Base-by-base conservation (phyloP, 495 filamentous ascomycete genomes). In the Penicillium nucicola region DNA sequence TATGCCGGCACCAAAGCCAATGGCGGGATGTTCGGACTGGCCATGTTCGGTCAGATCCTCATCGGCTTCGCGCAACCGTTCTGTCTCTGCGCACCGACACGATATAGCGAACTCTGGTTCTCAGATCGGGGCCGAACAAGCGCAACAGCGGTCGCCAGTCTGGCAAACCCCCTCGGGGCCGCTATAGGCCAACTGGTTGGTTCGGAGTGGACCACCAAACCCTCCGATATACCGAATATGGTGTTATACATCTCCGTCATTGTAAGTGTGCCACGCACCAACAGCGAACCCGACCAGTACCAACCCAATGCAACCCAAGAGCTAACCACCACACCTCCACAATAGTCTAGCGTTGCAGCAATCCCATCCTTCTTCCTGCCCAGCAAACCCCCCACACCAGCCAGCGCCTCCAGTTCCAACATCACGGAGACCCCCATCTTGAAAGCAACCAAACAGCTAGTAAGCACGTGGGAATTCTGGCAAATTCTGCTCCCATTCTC, bases 31-130 rank as follows among this genome's bases (percentile, higher is more conserved):
- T 96, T 89, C 57, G 84, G 86, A 9, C 77, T 88, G 17, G 86
- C 89, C 36, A 89, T 97, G 86, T 86, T 96, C 66, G 93, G 92
- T n/a, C 93, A 98, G 71, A 86, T 97, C 69, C 70, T 98, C 14
- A 89, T 86, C 32, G 93, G 93, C 1, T 72, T 96, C 8, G 85
- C 89, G 11, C 93, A 98, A 53, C 92, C 93, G 0, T 97, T 97
- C 69, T 90, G 95, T 28, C 81, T 97, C 5, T 82, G 87, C 32
- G 90, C 93, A 1, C 92, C 93, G 0, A 91, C 93, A 3, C 78
- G 90, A 46, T 98, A 96, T 61, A 92, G 87, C 47, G 91, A 96
- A 61, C 73, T 96, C 25, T 97, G 93, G 93, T 98, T 98, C 69
- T 88, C 89, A 0, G 85, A 89, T 51, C 65, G 74, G 1, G 92